Base-by-base conservation (phyloP, 2,329 filamentous ascomycete species). In the Lasiodiplodia hormozganensis region DNA sequence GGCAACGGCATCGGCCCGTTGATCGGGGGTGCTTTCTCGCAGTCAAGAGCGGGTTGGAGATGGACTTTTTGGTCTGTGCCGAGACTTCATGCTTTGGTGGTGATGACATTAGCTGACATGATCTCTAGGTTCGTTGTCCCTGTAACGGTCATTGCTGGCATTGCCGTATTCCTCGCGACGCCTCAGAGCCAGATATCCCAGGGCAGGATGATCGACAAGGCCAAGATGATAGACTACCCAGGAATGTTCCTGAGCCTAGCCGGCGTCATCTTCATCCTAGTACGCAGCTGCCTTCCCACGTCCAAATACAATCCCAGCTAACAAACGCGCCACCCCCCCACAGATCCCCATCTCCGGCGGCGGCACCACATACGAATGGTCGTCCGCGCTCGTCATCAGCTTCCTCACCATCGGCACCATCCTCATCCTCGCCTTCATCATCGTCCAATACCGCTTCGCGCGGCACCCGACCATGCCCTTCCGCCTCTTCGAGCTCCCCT, bases 341-440 rank as follows among this genome's bases (percentile, higher is more conserved):
- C 4, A 64, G 60, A 88, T 91, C 56, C 89, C 89, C 0, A 84
- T 91, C 16, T 89, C 88, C 3, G 87, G 87, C n/a, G 87, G 86
- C 68, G 87, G 85, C 1, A 82, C 84, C 0, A 87, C 87, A 69
- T 89, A 88, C 70, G 75, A 80, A 4, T 88, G 86, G 86, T 73
- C 80, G 38, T 87, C 85, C 8, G 80, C 87, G 0, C 83, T 88
- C 82, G 85, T 88, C 1, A 87, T 90, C 28, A 82, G 82, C 54
- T 88, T 89, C 86, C 78, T 90, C 14, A 76, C 78, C 0, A 77
- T 88, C n/a, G 86, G 86, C n/a, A 76, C 76, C 0, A 72, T 83
- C 34, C 83, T 81, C 18, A 73, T 85, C 38, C 51, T 85, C 16
- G 74, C 79, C 0, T 89, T 89, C 70, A 64, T 87, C 0, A 70